Base-by-base conservation (phyloP, 2,329 filamentous ascomycete genomes). In the Fusarium chlamydosporum region DNA sequence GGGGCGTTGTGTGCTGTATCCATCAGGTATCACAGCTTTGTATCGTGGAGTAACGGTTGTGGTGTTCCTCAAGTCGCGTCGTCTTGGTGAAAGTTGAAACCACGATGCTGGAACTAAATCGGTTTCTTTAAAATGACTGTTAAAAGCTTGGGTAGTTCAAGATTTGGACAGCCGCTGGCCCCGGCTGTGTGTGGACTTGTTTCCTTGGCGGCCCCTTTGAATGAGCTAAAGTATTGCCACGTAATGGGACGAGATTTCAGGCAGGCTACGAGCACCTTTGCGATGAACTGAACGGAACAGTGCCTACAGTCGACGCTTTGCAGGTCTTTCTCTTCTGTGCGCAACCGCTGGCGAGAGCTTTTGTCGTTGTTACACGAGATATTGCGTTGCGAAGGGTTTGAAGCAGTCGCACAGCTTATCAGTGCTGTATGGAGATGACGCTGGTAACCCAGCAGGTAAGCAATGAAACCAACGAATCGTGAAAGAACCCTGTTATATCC, bases 171-270 rank as follows among this genome's bases (percentile, higher is more conserved):
- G 67, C 72, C 61, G 62, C 68, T 70, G 56, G 58, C 59, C 65
- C 53, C 60, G 57, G 65, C 46, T 53, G 58, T 47, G 52, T 50
- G 68, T 72, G 61, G 71, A 62, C 56, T 70, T 4, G 23, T 23
- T 54, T 70, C 50, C 64, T 74, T 71, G 67, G 71, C 67, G 72
- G 69, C 71, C 72, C 72, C 71, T 74, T 72, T 72, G 72, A 53
- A 65, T 62, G 61, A 74, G 58, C 67, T 70, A 72, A 41, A 72
- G 61, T 71, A 55, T 72, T 72, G 72, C 72, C 72, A 75, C 72
- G 72, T 74, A 74, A 75, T 72, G 67, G 20, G 20, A 70, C 48
- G 58, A 71, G 61, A 61, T 51, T 58, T 51, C 42, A 69, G 65
- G 37, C 60, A 68, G 60, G 65, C 68, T 72, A 55, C 41, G 58